Conservation (phyloP, 1,284 basidiomycete genomes). For the Anthracocystis panici-leucophaei region DNA sequence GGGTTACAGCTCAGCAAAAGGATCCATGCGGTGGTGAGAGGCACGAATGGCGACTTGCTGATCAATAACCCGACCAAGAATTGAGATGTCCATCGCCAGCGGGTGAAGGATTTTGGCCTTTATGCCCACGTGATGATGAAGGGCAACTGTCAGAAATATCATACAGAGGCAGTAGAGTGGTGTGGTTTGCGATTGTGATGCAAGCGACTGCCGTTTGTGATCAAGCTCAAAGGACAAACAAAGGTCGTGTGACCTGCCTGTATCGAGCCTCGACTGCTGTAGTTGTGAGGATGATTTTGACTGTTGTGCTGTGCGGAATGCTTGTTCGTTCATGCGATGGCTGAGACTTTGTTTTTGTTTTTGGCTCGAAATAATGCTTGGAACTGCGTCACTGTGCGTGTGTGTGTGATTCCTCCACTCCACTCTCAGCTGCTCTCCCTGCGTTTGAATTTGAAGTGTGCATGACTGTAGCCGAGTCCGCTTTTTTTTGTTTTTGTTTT, state of each 20-base stretch:
- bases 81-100: neutral
- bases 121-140: neutral
- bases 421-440: neutral
- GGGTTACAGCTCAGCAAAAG: constrained; percentile 44
- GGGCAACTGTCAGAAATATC: too few species aligned
- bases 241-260: too few species aligned
- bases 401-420: constrained; percentile 4
- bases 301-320: too few species aligned
- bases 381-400: constrained; percentile 37
- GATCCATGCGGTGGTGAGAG: constrained; percentile 32
- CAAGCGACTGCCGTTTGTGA: too few species aligned
- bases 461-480: constrained; percentile 16
- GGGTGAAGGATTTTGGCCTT: neutral
- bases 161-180: too few species aligned
- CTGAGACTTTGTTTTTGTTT: neutral
- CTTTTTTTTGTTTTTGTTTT: neutral
- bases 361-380: constrained; percentile 4
- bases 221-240: too few species aligned
- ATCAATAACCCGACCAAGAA: constrained; percentile 41
- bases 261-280: too few species aligned
- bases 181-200: too few species aligned
- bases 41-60: constrained; percentile 29
- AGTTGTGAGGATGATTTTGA: too few species aligned
- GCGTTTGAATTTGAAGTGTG: too few species aligned
- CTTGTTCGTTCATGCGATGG: too few species aligned